phyloP scores from a whole-genome alignment of 139 green algal genomes.

The Asterochloris sp. region DNA sequence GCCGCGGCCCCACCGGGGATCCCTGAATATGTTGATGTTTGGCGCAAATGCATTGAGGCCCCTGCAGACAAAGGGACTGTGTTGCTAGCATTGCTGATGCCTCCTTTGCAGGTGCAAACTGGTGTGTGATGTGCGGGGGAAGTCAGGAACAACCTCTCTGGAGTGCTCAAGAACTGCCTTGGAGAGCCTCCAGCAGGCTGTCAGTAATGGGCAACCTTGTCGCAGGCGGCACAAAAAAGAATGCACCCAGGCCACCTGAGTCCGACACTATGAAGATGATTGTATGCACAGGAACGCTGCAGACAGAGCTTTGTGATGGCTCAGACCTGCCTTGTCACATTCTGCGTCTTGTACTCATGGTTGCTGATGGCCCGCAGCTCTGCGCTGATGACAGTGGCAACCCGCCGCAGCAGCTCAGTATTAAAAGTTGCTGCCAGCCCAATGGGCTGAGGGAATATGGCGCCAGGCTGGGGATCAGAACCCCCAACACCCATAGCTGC shows the following conservation, averaged over 20 bases:
- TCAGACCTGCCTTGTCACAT: not conserved
- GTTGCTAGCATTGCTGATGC: too few species aligned
- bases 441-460: conserved; percentile 31
- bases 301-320: too few species aligned
- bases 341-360: conserved; percentile 3
- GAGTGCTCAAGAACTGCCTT: too few species aligned
- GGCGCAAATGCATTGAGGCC: conserved; percentile 39
- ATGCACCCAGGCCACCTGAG: too few species aligned
- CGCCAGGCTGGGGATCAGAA: not conserved
- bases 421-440: conserved; percentile 33
- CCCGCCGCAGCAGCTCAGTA: conserved; percentile 2
- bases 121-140: too few species aligned
- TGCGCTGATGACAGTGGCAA: conserved; percentile 23
- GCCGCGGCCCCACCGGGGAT: conserved; percentile 42
- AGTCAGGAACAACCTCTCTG: too few species aligned
- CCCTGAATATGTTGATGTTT: conserved; percentile 51
- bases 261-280: too few species aligned
- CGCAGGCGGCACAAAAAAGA: too few species aligned
- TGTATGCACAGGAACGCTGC: too few species aligned
- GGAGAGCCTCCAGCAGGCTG: too few species aligned
- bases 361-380: conserved; percentile 35
- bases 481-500: not conserved
- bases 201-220: too few species aligned
- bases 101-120: too few species aligned
- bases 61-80: conserved; percentile 1